Evolutionary conservation across 768 basidiomycete genomes (phyloP), one percentile per base, ranked within the genome.

Genomic region (Macrolepiota albuminosa): DNA sequence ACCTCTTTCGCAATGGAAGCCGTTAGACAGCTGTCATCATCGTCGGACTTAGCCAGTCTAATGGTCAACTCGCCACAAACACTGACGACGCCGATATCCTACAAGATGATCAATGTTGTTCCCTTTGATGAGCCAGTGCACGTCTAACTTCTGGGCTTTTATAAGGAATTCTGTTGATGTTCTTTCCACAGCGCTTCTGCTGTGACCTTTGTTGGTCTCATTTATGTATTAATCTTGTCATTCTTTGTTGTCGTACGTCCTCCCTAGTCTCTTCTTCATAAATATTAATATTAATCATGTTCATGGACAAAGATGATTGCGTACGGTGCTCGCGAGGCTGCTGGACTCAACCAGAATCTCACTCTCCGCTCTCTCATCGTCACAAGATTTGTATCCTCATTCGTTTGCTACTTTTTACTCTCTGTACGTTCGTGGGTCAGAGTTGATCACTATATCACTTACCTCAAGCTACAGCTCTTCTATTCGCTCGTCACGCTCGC

Each of bases 81-180:
- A 0, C 67, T 88, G 36, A 70, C 75, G 3, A 64, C 71, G 11
- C 85, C 88, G 0, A 64, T 86, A 3, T 72, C 67, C 16, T 86
- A 79, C 61, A 78, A 68, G 1, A 61, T 83, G 34, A 57, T 73
- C 47, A 87, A 89, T 61, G 65, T 84, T 2, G 71, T 79, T 39
- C 85, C 88, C 0, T 89, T 88, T 60, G 78, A 86, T 64, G 69
- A 81, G 21, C 80, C 85, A 36, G 83, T 82, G 85, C 87, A 77
- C n/a, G 84, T 72, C 8, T 13, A 36, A 48, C 34, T 45, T 6
- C 9, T 45, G 33, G 36, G 40, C n/a, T 54, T 24, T 39, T 11
- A 16, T 1, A 18, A 39, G 36, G 37, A 10, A 14, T 14, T 21
- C n/a, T 11, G 46, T 34, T 24, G 36, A 40, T 52, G 9, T 13